Conservation (phyloP, 306 rosid species). For the Hippophae tibetana region DNA sequence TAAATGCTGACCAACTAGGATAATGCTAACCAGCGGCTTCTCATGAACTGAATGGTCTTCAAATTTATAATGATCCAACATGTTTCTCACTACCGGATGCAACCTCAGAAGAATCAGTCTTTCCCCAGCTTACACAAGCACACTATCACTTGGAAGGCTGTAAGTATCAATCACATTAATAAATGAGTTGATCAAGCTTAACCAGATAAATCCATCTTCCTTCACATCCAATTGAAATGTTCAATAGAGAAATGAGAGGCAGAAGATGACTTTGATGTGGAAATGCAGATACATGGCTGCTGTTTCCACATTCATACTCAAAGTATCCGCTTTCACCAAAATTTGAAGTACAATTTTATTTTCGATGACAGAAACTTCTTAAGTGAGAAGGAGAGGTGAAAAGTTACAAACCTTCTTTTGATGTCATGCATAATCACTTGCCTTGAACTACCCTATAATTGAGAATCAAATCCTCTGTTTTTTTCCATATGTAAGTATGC, state of each 20-base stretch:
- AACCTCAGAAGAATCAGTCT: conserved; percentile 35
- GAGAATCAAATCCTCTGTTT: conserved; percentile 76
- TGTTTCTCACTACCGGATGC: conserved; percentile 36
- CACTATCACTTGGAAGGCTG: conserved; percentile 53
- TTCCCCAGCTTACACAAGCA: conserved; percentile 29
- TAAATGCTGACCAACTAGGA: conserved; percentile 26
- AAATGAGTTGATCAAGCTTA: neutral
- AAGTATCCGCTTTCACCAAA: no score
- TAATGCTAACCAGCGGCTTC: conserved; percentile 29
- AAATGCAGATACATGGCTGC: no score
- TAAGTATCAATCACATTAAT: conserved; percentile 5
- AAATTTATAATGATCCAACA: conserved; percentile 33
- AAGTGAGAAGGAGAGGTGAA: neutral
- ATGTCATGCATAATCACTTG: conserved; percentile 43
- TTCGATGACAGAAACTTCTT: no score
- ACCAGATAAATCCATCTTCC: no score
- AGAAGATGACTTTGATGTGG: no score
- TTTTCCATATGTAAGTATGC: conserved; percentile 90
- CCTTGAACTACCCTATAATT: conserved; percentile 70
- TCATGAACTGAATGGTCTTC: conserved; percentile 27
- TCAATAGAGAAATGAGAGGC: no score
- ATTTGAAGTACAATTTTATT: no score
- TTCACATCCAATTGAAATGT: no score
- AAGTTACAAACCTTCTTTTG: conserved; percentile 16
- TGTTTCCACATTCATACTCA: no score